Base-by-base conservation (phyloP, 257 asterid species). In the Capsicum baccatum region DNA sequence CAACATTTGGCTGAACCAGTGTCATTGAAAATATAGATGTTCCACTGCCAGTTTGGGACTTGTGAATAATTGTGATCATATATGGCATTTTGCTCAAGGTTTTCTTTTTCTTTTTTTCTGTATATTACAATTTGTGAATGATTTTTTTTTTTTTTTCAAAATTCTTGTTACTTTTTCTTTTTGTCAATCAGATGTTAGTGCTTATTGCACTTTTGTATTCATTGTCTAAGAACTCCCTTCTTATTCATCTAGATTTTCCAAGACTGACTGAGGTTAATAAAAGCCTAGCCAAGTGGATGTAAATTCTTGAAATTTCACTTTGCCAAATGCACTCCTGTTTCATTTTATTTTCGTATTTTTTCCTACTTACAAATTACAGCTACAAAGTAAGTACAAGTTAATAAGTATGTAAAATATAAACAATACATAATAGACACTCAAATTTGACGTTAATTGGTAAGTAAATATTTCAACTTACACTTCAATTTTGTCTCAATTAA, bases 1-100 rank as follows among this genome's bases (percentile, higher is more conserved):
- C 44, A 0, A 47, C 44, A 0, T 44, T 70, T 54, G 8, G 87
- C 67, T 8, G 81, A 74, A 60, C 70, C 80, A 37, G 63, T 64
- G 85, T 71, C 59, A 9, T 50, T 4, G 57, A 42, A 55, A 57
- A 13, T 44, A 62, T 52, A 19, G 80, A 50, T 26, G n/a, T 85
- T 63, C 59, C 81, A 8, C 64, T 78, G 64, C 64, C 81, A 26
- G 64, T n/a, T 74, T 82, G 83, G 47, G 52, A 82, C 37, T 73
- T 85, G 21, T 84, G 87, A 63, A 67, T 79, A 62, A 68, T 55
- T 78, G 81, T 78, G 64, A 26, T 52, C 64, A 26, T 68, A 26
- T 78, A 14, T 78, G 64, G 64, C 26, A 54, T 14, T 26, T 48
- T 78, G 3, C 81, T 54, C 81, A 54, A 78, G 62, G 8, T 50